Evolutionary conservation across 2,329 filamentous ascomycete genomes (phyloP).

Genomic region (Colletotrichum karsti): DNA sequence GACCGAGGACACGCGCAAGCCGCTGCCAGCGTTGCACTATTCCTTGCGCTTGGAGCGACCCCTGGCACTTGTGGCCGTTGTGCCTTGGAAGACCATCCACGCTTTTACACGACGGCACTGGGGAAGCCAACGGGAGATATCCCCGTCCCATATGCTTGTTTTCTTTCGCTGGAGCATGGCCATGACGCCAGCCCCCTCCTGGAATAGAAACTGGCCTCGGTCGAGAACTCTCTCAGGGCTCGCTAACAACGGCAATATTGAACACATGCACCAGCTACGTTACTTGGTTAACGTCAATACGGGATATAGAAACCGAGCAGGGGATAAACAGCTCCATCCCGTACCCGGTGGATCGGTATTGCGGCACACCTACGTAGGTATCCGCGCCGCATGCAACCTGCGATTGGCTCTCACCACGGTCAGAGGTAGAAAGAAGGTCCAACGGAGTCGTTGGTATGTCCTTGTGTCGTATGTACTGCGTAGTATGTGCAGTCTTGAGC

Average conservation of each 20-base stretch:
- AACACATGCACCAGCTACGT: not conserved
- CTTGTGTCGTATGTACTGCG: not conserved
- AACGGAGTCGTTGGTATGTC: not conserved
- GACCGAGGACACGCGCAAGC: not conserved
- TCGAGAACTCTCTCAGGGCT: not conserved
- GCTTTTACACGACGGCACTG: not conserved
- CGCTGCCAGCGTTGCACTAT: not conserved
- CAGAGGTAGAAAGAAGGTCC: constrained; percentile 7
- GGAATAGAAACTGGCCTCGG: not conserved
- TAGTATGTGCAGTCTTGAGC: not conserved
- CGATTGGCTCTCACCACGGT: constrained; percentile 1
- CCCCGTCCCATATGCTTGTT: not conserved
- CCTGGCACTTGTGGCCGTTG: not conserved
- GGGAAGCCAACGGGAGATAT: not conserved
- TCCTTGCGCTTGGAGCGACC: not conserved
- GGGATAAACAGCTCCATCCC: not conserved
- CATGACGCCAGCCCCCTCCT: not conserved
- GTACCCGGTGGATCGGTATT: constrained; percentile 17
- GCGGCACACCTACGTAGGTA: constrained; percentile 8
- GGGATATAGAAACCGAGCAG: not conserved
- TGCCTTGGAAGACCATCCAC: not conserved
- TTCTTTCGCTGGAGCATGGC: not conserved
- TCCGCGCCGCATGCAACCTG: not conserved
- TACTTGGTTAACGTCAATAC: constrained; percentile 3
- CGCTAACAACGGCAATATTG: too few species aligned